Evolutionary conservation across 345 rosid genomes (phyloP), one percentile per base, ranked within the genome.

Genomic region (Psidium friedrichsthalianum): DNA sequence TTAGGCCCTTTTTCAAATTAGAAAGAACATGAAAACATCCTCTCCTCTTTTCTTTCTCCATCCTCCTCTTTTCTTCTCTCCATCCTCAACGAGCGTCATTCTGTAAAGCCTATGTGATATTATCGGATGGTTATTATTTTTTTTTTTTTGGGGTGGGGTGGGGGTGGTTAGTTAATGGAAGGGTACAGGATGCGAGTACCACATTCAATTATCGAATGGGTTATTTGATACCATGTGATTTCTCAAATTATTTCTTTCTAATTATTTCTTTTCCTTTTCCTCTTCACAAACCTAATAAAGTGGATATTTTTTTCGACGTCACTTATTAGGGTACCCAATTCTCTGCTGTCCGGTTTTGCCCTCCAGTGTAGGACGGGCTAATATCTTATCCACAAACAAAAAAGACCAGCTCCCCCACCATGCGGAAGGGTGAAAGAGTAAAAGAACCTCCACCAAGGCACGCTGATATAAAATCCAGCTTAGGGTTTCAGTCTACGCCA

Each of bases 1-100:
- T n/a, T n/a, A n/a, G n/a, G n/a, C n/a, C n/a, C 0, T 0, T 59
- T 1, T 11, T 13, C 1, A 27, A 59, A 59, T 59, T n/a, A n/a
- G 18, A n/a, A n/a, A 59, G 36, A 12, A 59, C 42, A 15, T 6
- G 11, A 15, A 61, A 27, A 3, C 74, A 61, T 29, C 42, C 1
- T 14, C 74, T 3, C 3, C 74, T 0, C 52, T 61, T 61, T 29
- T 54, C 74, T 61, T 7, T 29, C 22, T 6, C 40, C 74, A 15
- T 15, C 42, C 42, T 29, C 36, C n/a, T n/a, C n/a, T n/a, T 36
- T 36, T 36, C 36, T 36, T 36, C 29, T 29, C 22, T 6, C 40
- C 74, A 15, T 15, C 42, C 42, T 29, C 36, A 18, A 54, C 56
- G 2, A 2, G 24, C 10, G 6, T 54, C 56, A 54, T 54, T 18